These are phyloP conservation scores for Albophoma yamanashiensis DNA, from an alignment of 2,329 filamentous ascomycete species.

Conservation along the genomic window DNA sequence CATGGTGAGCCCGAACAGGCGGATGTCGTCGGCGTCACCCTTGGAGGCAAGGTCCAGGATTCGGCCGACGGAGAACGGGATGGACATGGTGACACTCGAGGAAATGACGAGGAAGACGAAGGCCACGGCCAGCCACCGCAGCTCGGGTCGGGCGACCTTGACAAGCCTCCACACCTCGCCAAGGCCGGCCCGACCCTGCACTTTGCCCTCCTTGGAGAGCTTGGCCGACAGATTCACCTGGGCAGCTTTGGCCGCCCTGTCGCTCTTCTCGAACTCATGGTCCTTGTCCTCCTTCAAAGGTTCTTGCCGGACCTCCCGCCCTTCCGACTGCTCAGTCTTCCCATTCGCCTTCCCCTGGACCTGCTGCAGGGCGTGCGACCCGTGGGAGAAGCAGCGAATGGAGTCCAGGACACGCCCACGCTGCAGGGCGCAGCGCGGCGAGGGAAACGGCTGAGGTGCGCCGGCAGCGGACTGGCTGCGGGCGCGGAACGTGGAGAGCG, in stretches of 20 bases:
- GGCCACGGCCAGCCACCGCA: slow-evolving; percentile 65
- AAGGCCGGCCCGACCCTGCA: slow-evolving; percentile 47
- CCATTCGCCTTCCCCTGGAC: slow-evolving; percentile 16
- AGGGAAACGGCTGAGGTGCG: background rate
- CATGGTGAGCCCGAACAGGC: slow-evolving; percentile 74
- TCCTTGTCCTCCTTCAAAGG: slow-evolving; percentile 20
- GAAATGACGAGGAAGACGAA: slow-evolving; percentile 82
- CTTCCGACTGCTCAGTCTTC: slow-evolving; percentile 25
- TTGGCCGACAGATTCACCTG: slow-evolving; percentile 84
- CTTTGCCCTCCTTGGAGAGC: slow-evolving; percentile 70
- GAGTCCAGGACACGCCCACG: slow-evolving; percentile 2
- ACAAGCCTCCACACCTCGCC: slow-evolving; percentile 78
- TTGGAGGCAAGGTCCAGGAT: slow-evolving; percentile 88
- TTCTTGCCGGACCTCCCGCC: slow-evolving; percentile 16
- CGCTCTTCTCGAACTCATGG: slow-evolving; percentile 52
- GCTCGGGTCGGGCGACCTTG: slow-evolving; percentile 79
- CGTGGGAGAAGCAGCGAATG: slow-evolving; percentile 20
- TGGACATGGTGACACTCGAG: slow-evolving; percentile 87
- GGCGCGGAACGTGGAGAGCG: background rate
- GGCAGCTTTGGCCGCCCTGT: slow-evolving; percentile 76
- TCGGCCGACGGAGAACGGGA: slow-evolving; percentile 92
- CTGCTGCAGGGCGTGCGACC: slow-evolving; percentile 11
- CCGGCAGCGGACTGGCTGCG: background rate
- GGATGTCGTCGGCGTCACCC: slow-evolving; percentile 50
- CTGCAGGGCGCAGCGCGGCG: background rate